Base-by-base conservation (phyloP, 441 rosid genomes). In the Theobroma grandiflorum region DNA sequence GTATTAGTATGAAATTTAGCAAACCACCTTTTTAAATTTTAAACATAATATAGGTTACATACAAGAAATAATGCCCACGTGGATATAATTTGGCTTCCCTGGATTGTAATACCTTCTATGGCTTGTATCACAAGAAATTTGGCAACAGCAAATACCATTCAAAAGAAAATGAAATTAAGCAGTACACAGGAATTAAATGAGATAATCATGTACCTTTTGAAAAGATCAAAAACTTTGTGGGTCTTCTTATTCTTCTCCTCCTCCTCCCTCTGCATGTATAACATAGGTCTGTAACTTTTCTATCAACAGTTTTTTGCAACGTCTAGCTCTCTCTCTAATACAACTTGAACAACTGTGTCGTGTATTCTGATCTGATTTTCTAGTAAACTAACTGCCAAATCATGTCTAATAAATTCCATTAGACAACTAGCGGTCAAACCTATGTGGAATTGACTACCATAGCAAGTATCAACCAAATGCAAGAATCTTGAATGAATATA, bases 1-100 rank as follows among this genome's bases (percentile, higher is more conserved):
- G 77, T 61, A 45, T 43, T 37, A 33, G 55, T 10, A 64, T 52
- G 38, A 72, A 72, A 45, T 59, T 47, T 66, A 68, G 76, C 20
- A 53, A 35, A 4, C 33, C 50, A 22, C 0, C 14, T 37, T 33
- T 20, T 6, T 53, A 4, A 9, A 67, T 8, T 47, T 1, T 37
- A 64, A 35, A 40, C 16, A n/a, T 42, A 18, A 42, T 64, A 15
- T 37, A 15, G 5, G 43, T 64, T 64, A 64, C 20, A 63, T 15
- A 35, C 2, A 16, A 16, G 22, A 37, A 35, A 64, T 37, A 3
- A 37, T 64, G 15, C 68, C 15, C 69, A 64, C 15, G 7, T 2
- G 0, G 45, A 37, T 15, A 37, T 7, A 64, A 37, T 64, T 8
- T 37, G 4, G 69, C 69, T 35, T 64, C 42, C 2, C 18, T 31